These are phyloP conservation scores for Quercus robur DNA, from an alignment of 306 rosid species.

Conservation along the genomic window DNA sequence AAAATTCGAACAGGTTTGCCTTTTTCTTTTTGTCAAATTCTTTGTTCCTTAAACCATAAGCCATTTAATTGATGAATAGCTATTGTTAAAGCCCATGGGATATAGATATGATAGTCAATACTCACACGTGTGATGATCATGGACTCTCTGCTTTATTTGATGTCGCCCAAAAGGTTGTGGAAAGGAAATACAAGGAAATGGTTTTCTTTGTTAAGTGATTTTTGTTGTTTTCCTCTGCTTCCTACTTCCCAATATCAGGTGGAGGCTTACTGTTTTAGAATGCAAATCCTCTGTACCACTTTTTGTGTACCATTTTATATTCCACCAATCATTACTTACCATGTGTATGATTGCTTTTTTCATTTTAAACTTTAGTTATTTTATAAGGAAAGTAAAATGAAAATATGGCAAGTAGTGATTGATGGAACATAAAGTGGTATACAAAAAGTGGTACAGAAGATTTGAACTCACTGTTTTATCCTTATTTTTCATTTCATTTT, in stretches of 20 bases:
- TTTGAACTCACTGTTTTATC: no score
- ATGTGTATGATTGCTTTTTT: no score
- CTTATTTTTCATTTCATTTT: neutral
- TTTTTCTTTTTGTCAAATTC: neutral
- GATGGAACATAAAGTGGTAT: no score
- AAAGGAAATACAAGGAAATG: neutral
- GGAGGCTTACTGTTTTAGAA: neutral
- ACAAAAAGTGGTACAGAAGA: no score
- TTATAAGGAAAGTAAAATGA: no score
- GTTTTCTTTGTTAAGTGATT: neutral
- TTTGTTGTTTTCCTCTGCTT: neutral
- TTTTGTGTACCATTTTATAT: no score
- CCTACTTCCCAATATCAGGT: neutral
- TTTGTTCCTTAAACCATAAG: neutral
- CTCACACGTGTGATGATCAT: neutral
- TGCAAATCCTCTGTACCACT: no score
- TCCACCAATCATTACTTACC: no score
- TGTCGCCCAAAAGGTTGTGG: neutral
- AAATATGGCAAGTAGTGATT: no score
- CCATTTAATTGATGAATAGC: neutral
- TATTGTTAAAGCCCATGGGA: neutral
- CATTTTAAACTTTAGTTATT: no score
- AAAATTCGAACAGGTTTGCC: constrained; percentile 40
- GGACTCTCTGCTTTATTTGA: neutral
- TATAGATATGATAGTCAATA: neutral